Evolutionary conservation across 2,329 filamentous ascomycete genomes (phyloP).

Genomic region (Cladobotryum mycophilum): DNA sequence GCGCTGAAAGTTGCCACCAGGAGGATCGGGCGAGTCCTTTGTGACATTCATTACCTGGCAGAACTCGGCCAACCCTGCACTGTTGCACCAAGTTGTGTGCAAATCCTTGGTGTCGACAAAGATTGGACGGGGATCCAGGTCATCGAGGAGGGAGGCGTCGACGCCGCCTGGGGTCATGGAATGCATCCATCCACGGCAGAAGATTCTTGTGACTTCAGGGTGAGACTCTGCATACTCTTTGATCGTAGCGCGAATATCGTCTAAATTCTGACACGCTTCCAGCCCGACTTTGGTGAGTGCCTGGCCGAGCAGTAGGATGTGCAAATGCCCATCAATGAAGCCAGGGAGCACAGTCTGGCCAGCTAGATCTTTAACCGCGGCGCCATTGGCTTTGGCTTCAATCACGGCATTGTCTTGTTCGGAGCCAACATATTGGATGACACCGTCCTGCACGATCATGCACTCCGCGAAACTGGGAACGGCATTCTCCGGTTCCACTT

Average conservation of each 20-base stretch:
- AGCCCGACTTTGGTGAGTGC: conserved; percentile 46
- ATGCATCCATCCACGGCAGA: conserved; percentile 52
- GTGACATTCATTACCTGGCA: conserved; percentile 33
- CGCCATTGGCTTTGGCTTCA: conserved; percentile 20
- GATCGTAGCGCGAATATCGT: conserved; percentile 44
- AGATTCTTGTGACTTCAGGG: conserved; percentile 41
- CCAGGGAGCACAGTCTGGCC: conserved; percentile 42
- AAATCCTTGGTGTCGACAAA: conserved; percentile 52
- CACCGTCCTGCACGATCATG: conserved; percentile 29
- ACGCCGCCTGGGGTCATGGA: conserved; percentile 41
- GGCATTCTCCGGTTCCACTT: not conserved
- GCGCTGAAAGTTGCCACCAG: conserved; percentile 47
- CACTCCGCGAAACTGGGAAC: conserved; percentile 15
- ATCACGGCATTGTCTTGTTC: conserved; percentile 18
- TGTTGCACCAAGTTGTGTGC: conserved; percentile 52
- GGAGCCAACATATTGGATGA: conserved; percentile 29
- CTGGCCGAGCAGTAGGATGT: conserved; percentile 49
- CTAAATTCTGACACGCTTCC: conserved; percentile 40
- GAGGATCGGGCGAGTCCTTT: conserved; percentile 37
- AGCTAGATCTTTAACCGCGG: conserved; percentile 21
- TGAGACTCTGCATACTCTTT: conserved; percentile 39
- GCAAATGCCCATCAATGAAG: conserved; percentile 54
- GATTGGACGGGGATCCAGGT: conserved; percentile 47
- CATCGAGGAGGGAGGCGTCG: conserved; percentile 40
- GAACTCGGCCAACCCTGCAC: conserved; percentile 41